Base-by-base conservation (phyloP, 257 asterid species). In the Asclepias syriaca region DNA sequence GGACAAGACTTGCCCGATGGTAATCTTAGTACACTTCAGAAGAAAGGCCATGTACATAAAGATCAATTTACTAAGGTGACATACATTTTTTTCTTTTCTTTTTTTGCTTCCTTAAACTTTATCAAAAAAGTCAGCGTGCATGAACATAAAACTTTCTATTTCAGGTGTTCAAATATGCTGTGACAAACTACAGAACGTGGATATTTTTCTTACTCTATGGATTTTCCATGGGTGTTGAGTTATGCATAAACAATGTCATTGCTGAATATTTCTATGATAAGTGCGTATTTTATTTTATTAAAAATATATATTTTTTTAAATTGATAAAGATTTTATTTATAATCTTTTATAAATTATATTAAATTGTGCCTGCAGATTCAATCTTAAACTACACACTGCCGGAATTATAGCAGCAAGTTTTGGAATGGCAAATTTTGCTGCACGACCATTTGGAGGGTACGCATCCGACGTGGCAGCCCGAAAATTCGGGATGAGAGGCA, bases 1-100 rank as follows among this genome's bases (percentile, higher is more conserved):
- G 92, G 92, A 3, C 92, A 87, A 74, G 89, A 87, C 59, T 70
- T 85, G 67, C 93, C 93, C 53, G 93, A 87, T 74, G 93, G 93
- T 14, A 87, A 87, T 74, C 87, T 83, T 16, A 69, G 85, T 24
- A 66, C 85, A 1, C 74, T 87, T 0, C 88, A 85, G 69, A 80
- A 87, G 79, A 80, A 67, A 50, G 93, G 93, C 0, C 75, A 77
- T 16, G 88, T 87, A 0, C 80, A 80, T 1, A 85, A 80, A 68
- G 93, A 87, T 68, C 58, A 82, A 78, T 81, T 87, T 3, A 55
- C 84, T 34, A 82, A 76, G 83, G 92, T 84, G 75, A 54, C 12
- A 54, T 7, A 13, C 11, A 1, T 43, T 43, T 43, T 40, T 43
- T 51, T 16, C 18, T 16, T 51, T 16, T 18, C 3, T 51, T 51